Percentiles rank a stretch among this genome's conserved stretches.
These are phyloP conservation scores for Fusarium lateritium DNA, from an alignment of 2,329 filamentous ascomycete genomes.

Conservation along the genomic window DNA sequence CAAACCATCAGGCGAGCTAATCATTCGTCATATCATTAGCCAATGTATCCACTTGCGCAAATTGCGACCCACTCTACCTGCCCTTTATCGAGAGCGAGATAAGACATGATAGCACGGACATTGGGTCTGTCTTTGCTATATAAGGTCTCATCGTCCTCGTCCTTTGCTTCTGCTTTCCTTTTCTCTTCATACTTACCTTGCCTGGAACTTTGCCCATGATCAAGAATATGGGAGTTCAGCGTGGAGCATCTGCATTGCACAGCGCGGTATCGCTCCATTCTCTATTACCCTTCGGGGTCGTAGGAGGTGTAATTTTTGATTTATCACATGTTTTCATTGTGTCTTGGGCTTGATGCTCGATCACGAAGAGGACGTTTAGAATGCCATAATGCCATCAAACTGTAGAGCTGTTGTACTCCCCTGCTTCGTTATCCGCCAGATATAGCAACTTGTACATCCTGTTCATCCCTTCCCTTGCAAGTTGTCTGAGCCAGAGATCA, in stretches of 20 bases:
- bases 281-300: constrained; percentile 24
- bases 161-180: constrained; percentile 5
- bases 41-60: not conserved
- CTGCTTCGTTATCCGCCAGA: no score
- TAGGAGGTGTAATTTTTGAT: constrained; percentile 29
- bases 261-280: constrained; percentile 20
- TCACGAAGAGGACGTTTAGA: constrained; percentile 5
- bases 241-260: constrained; percentile 26
- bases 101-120: not conserved
- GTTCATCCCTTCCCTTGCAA: no score
- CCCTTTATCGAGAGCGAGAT: not conserved
- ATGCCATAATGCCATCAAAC: no score
- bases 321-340: constrained; percentile 19
- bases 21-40: no score
- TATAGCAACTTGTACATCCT: no score
- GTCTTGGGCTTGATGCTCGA: not conserved
- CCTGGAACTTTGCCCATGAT: constrained; percentile 22
- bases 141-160: not conserved
- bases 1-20: no score
- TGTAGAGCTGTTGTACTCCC: no score
- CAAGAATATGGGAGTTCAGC: constrained; percentile 22
- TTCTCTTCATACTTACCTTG: constrained; percentile 30
- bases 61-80: constrained; percentile 2
- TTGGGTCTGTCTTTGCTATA: not conserved
- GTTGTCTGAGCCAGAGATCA: no score